Evolutionary conservation across 768 basidiomycete species (phyloP).

Genomic region (Rhodotorula paludigena): DNA sequence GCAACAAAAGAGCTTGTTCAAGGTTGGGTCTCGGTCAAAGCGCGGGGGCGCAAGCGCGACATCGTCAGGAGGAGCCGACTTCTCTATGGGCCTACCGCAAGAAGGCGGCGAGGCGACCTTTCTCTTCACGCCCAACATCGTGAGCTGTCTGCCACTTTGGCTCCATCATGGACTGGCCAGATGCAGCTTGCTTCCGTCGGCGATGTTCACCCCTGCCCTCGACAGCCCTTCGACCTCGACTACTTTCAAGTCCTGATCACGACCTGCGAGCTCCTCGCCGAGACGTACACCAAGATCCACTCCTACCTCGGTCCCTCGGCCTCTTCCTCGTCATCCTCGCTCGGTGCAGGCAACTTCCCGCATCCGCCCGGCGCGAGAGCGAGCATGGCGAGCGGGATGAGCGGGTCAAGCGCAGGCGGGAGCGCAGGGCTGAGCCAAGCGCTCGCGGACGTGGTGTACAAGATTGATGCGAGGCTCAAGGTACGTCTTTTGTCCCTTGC

Average conservation of each 20-base stretch:
- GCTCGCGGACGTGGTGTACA: slow-evolving; percentile 64
- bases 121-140: slow-evolving; percentile 37
- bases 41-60: not conserved
- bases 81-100: slow-evolving; percentile 17
- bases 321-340: no score
- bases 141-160: not conserved
- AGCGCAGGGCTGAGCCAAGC: slow-evolving; percentile 36
- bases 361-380: slow-evolving; percentile 13
- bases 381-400: not conserved
- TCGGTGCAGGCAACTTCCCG: slow-evolving; percentile 13
- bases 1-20: slow-evolving; percentile 23
- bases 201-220: not conserved
- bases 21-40: slow-evolving; percentile 18
- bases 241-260: slow-evolving; percentile 85
- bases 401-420: not conserved
- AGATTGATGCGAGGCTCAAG: slow-evolving; percentile 79
- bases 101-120: slow-evolving; percentile 36
- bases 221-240: slow-evolving; percentile 78
- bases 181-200: no score
- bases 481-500: slow-evolving; percentile 51
- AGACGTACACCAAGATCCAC: slow-evolving; percentile 80
- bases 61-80: slow-evolving; percentile 1
- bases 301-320: slow-evolving; percentile 60
- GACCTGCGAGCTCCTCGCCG: slow-evolving; percentile 79
- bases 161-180: no score